phyloP scores from a whole-genome alignment of 2,329 filamentous ascomycete species.

The Xylaria arbuscula region DNA sequence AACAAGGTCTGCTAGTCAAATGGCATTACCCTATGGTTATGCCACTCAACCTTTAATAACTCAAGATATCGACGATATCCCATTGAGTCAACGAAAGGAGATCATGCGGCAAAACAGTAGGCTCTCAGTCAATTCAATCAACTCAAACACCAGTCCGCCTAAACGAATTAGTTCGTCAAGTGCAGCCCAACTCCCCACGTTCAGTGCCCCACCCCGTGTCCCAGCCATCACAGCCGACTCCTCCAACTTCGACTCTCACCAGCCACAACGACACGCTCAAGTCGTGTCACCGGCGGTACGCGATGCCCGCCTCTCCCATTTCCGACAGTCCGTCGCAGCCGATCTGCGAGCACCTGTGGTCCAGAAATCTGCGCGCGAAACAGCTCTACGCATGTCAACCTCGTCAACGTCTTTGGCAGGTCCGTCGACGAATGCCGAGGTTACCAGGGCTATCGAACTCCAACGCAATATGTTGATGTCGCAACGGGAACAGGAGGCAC shows the following conservation, averaged over 20 bases:
- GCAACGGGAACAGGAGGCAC: conserved; percentile 71
- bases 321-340: conserved; percentile 72
- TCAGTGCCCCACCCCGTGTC: conserved; percentile 30
- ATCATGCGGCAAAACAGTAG: conserved; percentile 67
- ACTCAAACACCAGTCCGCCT: conserved; percentile 30
- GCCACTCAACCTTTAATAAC: conserved; percentile 46
- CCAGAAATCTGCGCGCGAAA: conserved; percentile 52
- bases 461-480: conserved; percentile 67
- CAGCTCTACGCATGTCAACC: conserved; percentile 49
- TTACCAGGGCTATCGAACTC: conserved; percentile 63
- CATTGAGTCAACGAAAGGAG: conserved; percentile 74
- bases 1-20: conserved; percentile 54
- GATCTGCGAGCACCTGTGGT: conserved; percentile 63
- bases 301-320: conserved; percentile 71
- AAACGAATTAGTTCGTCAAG: conserved; percentile 23
- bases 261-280: conserved; percentile 61
- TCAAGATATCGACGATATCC: conserved; percentile 73
- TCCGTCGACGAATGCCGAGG: conserved; percentile 52
- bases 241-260: conserved; percentile 64
- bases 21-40: conserved; percentile 55
- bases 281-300: conserved; percentile 58
- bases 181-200: conserved; percentile 3
- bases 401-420: conserved; percentile 47
- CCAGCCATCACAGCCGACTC: conserved; percentile 50
- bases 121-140: conserved; percentile 45